Percentiles rank a stretch among this genome's conserved stretches.
Conservation (phyloP, 192 early-diverging fungal genomes). For the Backusella circina region DNA sequence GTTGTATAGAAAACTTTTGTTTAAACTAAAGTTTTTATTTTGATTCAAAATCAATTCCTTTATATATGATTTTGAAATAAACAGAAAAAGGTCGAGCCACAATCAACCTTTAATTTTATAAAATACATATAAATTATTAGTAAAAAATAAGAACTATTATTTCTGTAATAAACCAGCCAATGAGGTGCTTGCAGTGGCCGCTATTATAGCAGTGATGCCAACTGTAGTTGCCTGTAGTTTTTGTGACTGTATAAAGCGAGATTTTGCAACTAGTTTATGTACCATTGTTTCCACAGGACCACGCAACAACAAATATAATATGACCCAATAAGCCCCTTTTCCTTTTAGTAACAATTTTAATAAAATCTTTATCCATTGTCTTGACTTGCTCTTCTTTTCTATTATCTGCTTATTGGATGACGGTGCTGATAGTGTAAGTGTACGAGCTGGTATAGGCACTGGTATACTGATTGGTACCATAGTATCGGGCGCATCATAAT, state of each 20-base stretch:
- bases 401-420: background rate
- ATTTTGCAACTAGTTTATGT: background rate
- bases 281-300: slow-evolving; percentile 27
- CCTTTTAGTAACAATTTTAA: background rate
- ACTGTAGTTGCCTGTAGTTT: slow-evolving; percentile 13
- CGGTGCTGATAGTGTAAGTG: background rate
- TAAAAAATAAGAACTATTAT: background rate
- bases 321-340: slow-evolving; percentile 24
- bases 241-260: background rate
- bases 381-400: background rate
- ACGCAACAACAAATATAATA: slow-evolving; percentile 27
- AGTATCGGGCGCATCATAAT: slow-evolving; percentile 10
- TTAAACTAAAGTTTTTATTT: background rate
- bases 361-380: background rate
- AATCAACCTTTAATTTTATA: background rate
- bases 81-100: background rate
- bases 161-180: background rate
- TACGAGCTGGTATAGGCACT: background rate
- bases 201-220: slow-evolving; percentile 20
- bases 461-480: background rate
- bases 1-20: no score
- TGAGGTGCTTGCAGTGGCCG: background rate
- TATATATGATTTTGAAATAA: background rate
- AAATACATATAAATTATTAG: background rate
- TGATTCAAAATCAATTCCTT: background rate